Conservation (phyloP, 768 basidiomycete genomes). For the Gymnopilus dilepis region DNA sequence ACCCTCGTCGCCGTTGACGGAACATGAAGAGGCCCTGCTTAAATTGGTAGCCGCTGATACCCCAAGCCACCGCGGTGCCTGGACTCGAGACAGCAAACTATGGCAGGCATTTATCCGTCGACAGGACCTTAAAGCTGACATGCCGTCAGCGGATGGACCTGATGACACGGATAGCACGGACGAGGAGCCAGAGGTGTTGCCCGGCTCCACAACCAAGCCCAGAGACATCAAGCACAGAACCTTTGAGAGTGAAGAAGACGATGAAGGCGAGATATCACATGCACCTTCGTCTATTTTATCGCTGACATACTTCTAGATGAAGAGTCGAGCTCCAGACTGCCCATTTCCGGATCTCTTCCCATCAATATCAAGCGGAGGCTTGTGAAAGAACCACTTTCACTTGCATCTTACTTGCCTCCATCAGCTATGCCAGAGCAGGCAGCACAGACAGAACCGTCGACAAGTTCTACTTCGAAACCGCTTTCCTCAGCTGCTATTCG, state of each 20-base stretch:
- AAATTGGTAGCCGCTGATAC: constrained; percentile 71
- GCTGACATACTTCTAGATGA: constrained; percentile 1
- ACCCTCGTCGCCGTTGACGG: constrained; percentile 20
- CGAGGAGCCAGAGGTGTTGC: constrained; percentile 12
- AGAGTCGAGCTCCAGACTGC: constrained; percentile 17
- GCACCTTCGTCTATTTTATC: background rate
- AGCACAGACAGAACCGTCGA: constrained; percentile 36
- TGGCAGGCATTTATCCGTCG: constrained; percentile 66
- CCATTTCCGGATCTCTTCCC: constrained; percentile 63
- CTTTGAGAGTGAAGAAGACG: constrained; percentile 10
- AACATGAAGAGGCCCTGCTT: constrained; percentile 49
- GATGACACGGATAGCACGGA: constrained; percentile 40
- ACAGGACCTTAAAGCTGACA: constrained; percentile 30
- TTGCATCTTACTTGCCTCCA: constrained; percentile 65
- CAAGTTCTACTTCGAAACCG: constrained; percentile 29
- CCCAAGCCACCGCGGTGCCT: constrained; percentile 74
- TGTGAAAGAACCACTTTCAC: constrained; percentile 45
- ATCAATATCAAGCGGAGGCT: constrained; percentile 56
- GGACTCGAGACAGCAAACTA: constrained; percentile 66
- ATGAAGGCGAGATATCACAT: constrained; percentile 1
- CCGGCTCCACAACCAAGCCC: constrained; percentile 1
- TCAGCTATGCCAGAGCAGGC: constrained; percentile 41
- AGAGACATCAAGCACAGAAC: background rate
- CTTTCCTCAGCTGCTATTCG: constrained; percentile 57
- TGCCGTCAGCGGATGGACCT: constrained; percentile 27